Conservation (phyloP, 164 flowering plant species). For the Macadamia tetraphylla region DNA sequence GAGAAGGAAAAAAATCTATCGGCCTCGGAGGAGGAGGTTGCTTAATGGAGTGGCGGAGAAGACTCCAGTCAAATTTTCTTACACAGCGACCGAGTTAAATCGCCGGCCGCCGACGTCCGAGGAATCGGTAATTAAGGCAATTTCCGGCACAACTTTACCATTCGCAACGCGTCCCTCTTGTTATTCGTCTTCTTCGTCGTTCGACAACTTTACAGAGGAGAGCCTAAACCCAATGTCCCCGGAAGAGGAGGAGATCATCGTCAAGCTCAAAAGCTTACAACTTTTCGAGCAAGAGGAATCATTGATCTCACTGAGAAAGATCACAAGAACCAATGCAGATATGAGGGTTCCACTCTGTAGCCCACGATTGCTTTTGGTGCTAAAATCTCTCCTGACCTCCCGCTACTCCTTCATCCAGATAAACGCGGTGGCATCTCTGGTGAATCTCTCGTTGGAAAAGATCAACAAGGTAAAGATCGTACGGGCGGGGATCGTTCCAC, state of each 20-base stretch:
- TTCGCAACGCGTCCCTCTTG: conserved; percentile 63
- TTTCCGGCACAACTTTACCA: conserved; percentile 48
- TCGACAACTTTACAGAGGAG: conserved; percentile 27
- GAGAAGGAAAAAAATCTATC: conserved; percentile 25
- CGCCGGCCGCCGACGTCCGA: conserved; percentile 47
- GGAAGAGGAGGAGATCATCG: conserved; percentile 46
- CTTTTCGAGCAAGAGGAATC: conserved; percentile 65
- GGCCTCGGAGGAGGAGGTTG: conserved; percentile 20
- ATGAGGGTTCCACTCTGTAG: conserved; percentile 56
- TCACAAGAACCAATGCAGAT: conserved; percentile 49
- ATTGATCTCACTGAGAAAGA: conserved; percentile 42
- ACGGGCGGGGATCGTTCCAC: conserved; percentile 75
- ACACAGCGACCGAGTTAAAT: conserved; percentile 57
- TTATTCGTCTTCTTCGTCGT: conserved; percentile 36
- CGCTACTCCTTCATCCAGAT: conserved; percentile 46
- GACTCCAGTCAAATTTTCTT: conserved; percentile 36
- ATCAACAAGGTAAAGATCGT: conserved; percentile 76
- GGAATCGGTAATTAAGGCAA: conserved; percentile 45
- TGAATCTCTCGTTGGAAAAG: conserved; percentile 78
- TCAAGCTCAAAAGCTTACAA: conserved; percentile 45
- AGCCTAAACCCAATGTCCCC: conserved; percentile 15
- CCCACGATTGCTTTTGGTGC: conserved; percentile 35
- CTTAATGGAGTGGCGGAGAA: conserved; percentile 42
- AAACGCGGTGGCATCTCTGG: conserved; percentile 76
- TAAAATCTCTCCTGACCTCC: conserved; percentile 47